Evolutionary conservation across 768 basidiomycete species (phyloP).

Genomic region (Macrolepiota albuminosa): DNA sequence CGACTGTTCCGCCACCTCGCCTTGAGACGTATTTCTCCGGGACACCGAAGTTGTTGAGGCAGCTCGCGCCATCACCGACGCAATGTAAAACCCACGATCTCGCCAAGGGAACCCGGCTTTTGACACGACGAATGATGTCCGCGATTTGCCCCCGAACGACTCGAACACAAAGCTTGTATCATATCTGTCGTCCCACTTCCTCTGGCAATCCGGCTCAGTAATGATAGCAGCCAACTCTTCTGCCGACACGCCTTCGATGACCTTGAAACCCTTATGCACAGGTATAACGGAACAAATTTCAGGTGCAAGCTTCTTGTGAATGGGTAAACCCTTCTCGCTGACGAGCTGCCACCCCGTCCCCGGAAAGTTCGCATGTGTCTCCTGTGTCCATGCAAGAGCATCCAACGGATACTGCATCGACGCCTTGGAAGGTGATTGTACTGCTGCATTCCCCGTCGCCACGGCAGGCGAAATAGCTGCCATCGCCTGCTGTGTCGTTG

Average conservation of each 20-base stretch:
- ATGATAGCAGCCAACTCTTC: constrained; percentile 83
- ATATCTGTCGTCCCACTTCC: constrained; percentile 85
- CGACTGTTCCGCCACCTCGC: constrained; percentile 34
- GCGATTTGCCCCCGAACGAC: constrained; percentile 69
- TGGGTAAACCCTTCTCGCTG: constrained; percentile 68
- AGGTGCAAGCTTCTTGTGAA: constrained; percentile 71
- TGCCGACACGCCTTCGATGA: constrained; percentile 90
- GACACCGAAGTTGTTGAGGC: constrained; percentile 33
- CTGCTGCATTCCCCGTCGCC: constrained; percentile 31
- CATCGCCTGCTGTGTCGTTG: constrained; percentile 72
- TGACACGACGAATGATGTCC: constrained; percentile 65
- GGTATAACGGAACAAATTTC: constrained; percentile 79
- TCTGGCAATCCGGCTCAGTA: constrained; percentile 63
- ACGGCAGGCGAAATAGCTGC: constrained; percentile 66
- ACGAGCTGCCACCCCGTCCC: constrained; percentile 71
- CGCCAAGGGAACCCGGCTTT: constrained; percentile 89
- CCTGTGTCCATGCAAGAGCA: constrained; percentile 75
- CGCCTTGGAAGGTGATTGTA: constrained; percentile 50
- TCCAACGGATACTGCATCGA: constrained; percentile 83
- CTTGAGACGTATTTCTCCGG: constrained; percentile 32
- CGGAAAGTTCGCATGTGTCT: constrained; percentile 54
- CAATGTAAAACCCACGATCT: constrained; percentile 80
- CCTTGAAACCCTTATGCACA: constrained; percentile 83
- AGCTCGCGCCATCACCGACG: constrained; percentile 68
- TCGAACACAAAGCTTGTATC: constrained; percentile 68